Conservation (phyloP, 768 basidiomycete species). For the Rhizopogon salebrosus region DNA sequence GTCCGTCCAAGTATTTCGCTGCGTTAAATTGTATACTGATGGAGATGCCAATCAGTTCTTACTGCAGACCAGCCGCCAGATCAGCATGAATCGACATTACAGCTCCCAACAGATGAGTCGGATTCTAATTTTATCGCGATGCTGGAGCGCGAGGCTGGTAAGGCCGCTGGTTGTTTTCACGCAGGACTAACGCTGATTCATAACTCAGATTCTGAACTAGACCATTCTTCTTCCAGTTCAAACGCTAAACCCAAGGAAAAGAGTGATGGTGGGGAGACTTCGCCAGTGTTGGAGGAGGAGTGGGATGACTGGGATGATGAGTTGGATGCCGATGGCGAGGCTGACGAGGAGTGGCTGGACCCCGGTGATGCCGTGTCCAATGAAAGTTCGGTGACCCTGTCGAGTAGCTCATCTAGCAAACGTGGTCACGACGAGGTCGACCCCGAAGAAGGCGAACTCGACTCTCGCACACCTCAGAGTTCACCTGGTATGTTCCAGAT, state of each 20-base stretch:
- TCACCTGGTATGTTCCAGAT: constrained; percentile 40
- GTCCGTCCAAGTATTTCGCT: not conserved
- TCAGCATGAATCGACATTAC: not conserved
- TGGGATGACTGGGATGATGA: constrained; percentile 30
- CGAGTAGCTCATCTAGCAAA: constrained; percentile 51
- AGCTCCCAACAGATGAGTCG: constrained; percentile 19
- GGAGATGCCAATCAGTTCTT: not conserved
- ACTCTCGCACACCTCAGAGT: constrained; percentile 24
- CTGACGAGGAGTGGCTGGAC: constrained; percentile 39
- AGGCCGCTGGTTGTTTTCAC: not conserved
- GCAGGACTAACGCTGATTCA: constrained; percentile 7
- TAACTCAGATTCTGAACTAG: constrained; percentile 21
- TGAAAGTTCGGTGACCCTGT: constrained; percentile 51
- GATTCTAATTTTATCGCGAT: constrained; percentile 22
- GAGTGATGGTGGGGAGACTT: constrained; percentile 13
- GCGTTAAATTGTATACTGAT: not conserved
- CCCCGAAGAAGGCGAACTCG: constrained; percentile 32
- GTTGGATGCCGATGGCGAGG: constrained; percentile 45
- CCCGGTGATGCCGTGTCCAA: constrained; percentile 40
- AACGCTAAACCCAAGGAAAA: constrained; percentile 7
- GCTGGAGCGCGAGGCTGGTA: constrained; percentile 28
- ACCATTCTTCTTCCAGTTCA: constrained; percentile 13
- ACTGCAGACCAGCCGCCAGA: not conserved
- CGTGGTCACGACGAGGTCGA: constrained; percentile 42
- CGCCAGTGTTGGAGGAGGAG: constrained; percentile 9